Evolutionary conservation across 257 asterid genomes (phyloP), one percentile per base, ranked within the genome.

Genomic region (Eustoma russellianum): DNA sequence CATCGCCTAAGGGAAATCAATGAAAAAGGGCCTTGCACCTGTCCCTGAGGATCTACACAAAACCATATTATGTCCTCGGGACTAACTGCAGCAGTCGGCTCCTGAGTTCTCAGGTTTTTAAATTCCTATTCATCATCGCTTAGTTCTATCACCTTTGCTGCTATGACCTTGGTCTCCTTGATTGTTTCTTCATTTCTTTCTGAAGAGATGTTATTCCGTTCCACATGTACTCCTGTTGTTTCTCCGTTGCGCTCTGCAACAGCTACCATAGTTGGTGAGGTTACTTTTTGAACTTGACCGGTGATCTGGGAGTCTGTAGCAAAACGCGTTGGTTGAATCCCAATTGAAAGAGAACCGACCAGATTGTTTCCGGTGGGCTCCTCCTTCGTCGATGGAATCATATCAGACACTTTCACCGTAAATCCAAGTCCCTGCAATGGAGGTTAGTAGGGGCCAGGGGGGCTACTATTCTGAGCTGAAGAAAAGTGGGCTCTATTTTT

Each of bases 11-110:
- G 50, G 9, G 17, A 0, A 28, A 33, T 3, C 46, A 86, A 63
- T 8, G 86, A 9, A 63, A 86, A 91, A 14, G 96, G 96, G 3
- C 98, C 98, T 62, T 52, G 96, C 16, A 55, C 46, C 51, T 1
- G 10, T 43, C 94, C 85, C n/a, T 46, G 79, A 12, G 96, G 96
- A 72, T 90, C 94, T 63, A 33, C 0, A 57, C 86, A 90, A 63
- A 65, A 52, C 98, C 98, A 83, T 33, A 68, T 45, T 7, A 5
- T 15, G 3, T 50, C 53, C 5, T 70, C 41, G 3, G 60, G 66
- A 52, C 13, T 3, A 57, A 46, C 70, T 49, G 40, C 40, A 40
- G 6, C 18, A 44, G 24, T 11, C 48, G 2, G 68, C 33, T 41
- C 44, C 34, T 33, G 56, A 56, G 50, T 33, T 15, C 3, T 55